Conservation (phyloP, 2,329 filamentous ascomycete genomes). For the Thelonectria olida region DNA sequence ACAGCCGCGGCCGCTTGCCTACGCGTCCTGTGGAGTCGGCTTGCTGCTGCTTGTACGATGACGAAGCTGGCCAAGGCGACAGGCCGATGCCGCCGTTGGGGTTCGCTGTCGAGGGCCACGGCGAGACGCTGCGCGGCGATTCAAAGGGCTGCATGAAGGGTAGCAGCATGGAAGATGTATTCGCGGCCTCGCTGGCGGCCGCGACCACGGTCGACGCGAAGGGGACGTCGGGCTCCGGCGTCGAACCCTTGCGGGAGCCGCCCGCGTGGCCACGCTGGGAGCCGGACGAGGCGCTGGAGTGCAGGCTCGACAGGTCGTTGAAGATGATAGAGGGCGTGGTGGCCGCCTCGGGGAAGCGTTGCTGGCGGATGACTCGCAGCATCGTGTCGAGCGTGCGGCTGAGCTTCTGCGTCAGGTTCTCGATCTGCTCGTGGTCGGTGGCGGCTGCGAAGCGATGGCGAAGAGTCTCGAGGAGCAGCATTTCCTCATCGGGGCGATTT, state of each 20-base stretch:
- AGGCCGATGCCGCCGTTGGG: not conserved
- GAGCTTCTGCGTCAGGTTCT: constrained; percentile 33
- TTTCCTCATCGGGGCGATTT: constrained; percentile 35
- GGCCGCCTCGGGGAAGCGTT: constrained; percentile 14
- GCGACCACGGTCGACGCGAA: constrained; percentile 20
- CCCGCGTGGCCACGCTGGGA: constrained; percentile 29
- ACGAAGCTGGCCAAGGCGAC: constrained; percentile 29
- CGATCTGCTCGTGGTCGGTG: constrained; percentile 28
- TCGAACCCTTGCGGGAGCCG: constrained; percentile 35
- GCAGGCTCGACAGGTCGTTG: constrained; percentile 36
- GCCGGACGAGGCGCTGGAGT: constrained; percentile 33
- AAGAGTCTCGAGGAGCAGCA: constrained; percentile 35
- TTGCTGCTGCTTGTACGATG: constrained; percentile 24
- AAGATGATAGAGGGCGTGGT: constrained; percentile 34
- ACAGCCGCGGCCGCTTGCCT: constrained; percentile 31
- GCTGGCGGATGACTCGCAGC: constrained; percentile 32
- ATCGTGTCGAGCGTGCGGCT: constrained; percentile 29
- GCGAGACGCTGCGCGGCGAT: constrained; percentile 21
- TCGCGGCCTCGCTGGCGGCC: constrained; percentile 21
- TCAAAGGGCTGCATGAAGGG: constrained; percentile 33
- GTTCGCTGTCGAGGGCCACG: constrained; percentile 16
- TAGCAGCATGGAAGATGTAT: constrained; percentile 29
- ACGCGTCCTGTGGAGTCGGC: constrained; percentile 21
- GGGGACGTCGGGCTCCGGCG: constrained; percentile 29
- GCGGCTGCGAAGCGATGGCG: constrained; percentile 30